Percentiles rank a stretch among this genome's conserved stretches.
These are phyloP conservation scores for Pseudogymnoascus sp. DNA, from an alignment of 2,329 filamentous ascomycete species.

Conservation along the genomic window DNA sequence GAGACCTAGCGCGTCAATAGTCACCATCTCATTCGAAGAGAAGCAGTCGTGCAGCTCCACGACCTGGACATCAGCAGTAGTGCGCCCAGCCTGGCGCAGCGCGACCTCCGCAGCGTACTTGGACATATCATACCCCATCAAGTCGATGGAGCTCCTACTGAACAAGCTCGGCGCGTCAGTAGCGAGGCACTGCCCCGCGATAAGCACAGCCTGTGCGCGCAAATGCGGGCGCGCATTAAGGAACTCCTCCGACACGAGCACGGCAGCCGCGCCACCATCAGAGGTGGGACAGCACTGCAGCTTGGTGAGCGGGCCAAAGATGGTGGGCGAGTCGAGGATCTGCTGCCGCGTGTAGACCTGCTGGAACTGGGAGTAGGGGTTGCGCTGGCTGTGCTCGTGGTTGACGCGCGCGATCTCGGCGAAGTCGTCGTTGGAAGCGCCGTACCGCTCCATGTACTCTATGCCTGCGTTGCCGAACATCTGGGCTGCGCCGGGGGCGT, in stretches of 20 bases:
- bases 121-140: conserved; percentile 84
- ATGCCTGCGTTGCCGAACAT: conserved; percentile 90
- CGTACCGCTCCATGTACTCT: conserved; percentile 95
- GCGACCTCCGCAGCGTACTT: conserved; percentile 60
- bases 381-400: conserved; percentile 82
- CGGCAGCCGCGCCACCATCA: conserved; percentile 80
- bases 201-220: conserved; percentile 71
- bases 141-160: conserved; percentile 71
- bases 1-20: conserved; percentile 78
- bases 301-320: conserved; percentile 84
- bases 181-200: conserved; percentile 81
- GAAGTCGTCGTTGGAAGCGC: conserved; percentile 77
- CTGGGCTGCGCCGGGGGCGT: conserved; percentile 79
- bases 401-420: conserved; percentile 90
- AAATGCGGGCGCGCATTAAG: conserved; percentile 77
- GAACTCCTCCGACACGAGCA: conserved; percentile 83
- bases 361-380: conserved; percentile 97
- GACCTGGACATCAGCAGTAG: conserved; percentile 64
- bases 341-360: conserved; percentile 85
- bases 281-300: conserved; percentile 98
- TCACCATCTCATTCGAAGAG: conserved; percentile 87
- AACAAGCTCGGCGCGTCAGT: conserved; percentile 77
- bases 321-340: conserved; percentile 64
- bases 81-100: conserved; percentile 63
- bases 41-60: conserved; percentile 97